Conservation (phyloP, 139 green algal genomes). For the Ettlia oleoabundans region DNA sequence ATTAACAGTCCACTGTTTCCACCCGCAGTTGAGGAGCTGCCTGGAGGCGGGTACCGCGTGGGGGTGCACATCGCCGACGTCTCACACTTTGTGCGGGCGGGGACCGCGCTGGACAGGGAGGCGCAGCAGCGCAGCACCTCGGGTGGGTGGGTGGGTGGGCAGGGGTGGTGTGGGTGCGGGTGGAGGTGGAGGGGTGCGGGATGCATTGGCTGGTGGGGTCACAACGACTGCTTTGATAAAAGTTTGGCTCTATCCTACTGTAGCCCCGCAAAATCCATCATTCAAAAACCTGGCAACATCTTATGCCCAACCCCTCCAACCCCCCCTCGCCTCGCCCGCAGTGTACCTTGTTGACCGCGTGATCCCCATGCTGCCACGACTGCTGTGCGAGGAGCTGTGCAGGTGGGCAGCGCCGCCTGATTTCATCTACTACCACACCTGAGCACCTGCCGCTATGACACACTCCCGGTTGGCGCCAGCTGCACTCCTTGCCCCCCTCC, state of each 20-base stretch:
- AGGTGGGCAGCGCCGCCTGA: too few relatives aligned
- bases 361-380: slow-evolving; percentile 89
- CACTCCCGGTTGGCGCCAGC: too few relatives aligned
- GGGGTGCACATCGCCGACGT: slow-evolving; percentile 96
- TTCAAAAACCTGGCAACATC: not conserved
- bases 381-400: slow-evolving; percentile 94
- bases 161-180: not conserved
- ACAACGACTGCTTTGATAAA: not conserved
- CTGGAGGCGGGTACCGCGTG: slow-evolving; percentile 53
- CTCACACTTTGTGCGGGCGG: slow-evolving; percentile 76
- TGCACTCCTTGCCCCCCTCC: too few relatives aligned
- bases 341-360: slow-evolving; percentile 71
- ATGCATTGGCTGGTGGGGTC: not conserved
- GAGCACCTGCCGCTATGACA: not conserved
- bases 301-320: not conserved
- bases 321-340: slow-evolving; percentile 41
- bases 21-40: slow-evolving; percentile 47
- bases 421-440: too few relatives aligned
- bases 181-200: not conserved
- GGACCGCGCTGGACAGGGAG: slow-evolving; percentile 81
- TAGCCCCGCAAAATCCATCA: not conserved
- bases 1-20: not conserved
- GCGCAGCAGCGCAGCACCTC: slow-evolving; percentile 63
- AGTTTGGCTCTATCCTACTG: not conserved
- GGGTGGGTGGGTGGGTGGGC: not conserved